Conservation (phyloP, 768 basidiomycete genomes). For the Epithele typhae region DNA sequence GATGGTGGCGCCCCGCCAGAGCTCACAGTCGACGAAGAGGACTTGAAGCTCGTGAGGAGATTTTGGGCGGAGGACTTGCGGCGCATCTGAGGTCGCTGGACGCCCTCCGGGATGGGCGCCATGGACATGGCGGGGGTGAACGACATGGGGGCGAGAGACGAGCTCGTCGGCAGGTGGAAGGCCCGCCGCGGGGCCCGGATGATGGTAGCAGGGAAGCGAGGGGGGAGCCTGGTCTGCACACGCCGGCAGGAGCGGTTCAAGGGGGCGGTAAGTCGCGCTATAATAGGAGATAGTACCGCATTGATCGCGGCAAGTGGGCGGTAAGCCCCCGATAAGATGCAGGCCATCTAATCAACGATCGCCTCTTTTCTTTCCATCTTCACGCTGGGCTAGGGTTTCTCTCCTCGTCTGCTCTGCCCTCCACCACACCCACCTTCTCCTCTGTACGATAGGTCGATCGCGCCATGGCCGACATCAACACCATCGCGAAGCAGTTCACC, state of each 20-base stretch:
- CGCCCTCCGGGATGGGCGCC: slow-evolving; percentile 20
- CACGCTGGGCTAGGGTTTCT: slow-evolving; percentile 7
- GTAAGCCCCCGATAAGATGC: slow-evolving; percentile 11
- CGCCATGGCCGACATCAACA: slow-evolving; percentile 68
- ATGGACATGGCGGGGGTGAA: slow-evolving; percentile 24
- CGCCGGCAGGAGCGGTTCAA: too few species aligned
- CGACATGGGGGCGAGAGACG: slow-evolving; percentile 11
- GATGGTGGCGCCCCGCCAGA: slow-evolving; percentile 12
- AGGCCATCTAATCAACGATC: slow-evolving; percentile 16
- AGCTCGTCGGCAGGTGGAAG: slow-evolving; percentile 1
- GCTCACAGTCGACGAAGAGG: slow-evolving; percentile 8
- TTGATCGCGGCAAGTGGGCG: background rate
- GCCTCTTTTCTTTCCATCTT: slow-evolving; percentile 1
- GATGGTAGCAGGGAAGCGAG: slow-evolving; percentile 3
- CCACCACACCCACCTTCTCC: slow-evolving; percentile 16
- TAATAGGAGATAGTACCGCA: background rate
- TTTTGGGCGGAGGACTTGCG: slow-evolving; percentile 86
- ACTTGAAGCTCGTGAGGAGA: slow-evolving; percentile 72
- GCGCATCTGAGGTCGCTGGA: slow-evolving; percentile 58
- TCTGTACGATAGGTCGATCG: slow-evolving; percentile 4
- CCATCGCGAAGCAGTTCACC: slow-evolving; percentile 74
- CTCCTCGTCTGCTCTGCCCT: slow-evolving; percentile 10
- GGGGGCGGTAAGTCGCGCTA: too few species aligned
- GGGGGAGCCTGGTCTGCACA: too few species aligned
- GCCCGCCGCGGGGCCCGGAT: slow-evolving; percentile 5